Evolutionary conservation across 139 green algal species (phyloP).

Genomic region (Micromonas pusilla): DNA sequence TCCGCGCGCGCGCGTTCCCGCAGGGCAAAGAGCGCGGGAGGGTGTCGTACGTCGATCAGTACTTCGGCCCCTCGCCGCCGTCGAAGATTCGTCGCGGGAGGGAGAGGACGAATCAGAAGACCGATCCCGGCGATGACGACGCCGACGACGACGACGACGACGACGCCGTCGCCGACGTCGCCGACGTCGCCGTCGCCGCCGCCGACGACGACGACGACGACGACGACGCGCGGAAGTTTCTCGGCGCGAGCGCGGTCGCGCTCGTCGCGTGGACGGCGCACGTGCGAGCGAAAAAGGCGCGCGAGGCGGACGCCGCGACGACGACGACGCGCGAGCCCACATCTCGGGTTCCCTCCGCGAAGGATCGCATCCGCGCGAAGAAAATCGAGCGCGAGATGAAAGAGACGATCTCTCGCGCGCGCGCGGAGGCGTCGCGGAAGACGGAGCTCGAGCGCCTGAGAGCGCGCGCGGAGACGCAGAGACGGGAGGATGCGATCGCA

Average conservation of each 20-base stretch:
- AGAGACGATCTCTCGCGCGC: not conserved
- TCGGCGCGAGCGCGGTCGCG: too few relatives aligned
- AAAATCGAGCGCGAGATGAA: too few relatives aligned
- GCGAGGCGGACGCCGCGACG: not conserved
- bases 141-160: not conserved
- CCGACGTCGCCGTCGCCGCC: not conserved
- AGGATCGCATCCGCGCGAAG: too few relatives aligned
- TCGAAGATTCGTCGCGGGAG: constrained; percentile 1
- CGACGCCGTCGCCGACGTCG: not conserved
- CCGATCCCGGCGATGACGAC: not conserved
- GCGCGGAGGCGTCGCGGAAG: not conserved
- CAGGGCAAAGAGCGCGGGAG: too few relatives aligned
- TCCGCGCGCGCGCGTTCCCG: too few relatives aligned
- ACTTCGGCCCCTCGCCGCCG: too few relatives aligned
- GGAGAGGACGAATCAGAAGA: not conserved
- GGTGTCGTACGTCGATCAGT: too few relatives aligned
- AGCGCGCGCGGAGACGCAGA: too few relatives aligned
- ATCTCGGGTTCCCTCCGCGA: too few relatives aligned
- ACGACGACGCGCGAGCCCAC: too few relatives aligned
- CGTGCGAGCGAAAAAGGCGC: not conserved
- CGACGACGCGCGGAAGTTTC: not conserved
- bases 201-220: not conserved
- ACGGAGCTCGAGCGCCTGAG: not conserved
- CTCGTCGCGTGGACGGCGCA: not conserved
- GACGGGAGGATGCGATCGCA: not conserved